These are phyloP conservation scores for Tephrocybe sp. DNA, from an alignment of 768 basidiomycete genomes.

Conservation along the genomic window DNA sequence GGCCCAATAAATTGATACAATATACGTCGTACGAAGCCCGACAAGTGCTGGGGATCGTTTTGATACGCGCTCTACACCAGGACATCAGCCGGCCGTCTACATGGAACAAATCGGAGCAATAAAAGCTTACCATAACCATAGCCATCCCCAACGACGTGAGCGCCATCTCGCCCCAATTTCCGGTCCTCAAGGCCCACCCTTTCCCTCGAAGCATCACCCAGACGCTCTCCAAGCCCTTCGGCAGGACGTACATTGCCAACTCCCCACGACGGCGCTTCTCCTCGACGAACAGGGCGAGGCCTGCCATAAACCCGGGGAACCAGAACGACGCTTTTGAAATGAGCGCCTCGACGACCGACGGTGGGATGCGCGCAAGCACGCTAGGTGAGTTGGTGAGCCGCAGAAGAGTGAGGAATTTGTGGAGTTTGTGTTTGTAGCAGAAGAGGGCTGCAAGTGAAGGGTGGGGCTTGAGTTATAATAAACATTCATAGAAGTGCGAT, in stretches of 20 bases:
- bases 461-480: not conserved
- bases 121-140: constrained; percentile 87
- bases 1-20: constrained; percentile 90
- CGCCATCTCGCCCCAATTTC: constrained; percentile 66
- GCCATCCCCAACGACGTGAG: constrained; percentile 80
- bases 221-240: constrained; percentile 87
- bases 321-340: constrained; percentile 73
- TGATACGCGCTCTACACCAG: constrained; percentile 71
- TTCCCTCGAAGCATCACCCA: constrained; percentile 80
- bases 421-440: constrained; percentile 66
- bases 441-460: constrained; percentile 43
- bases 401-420: constrained; percentile 44
- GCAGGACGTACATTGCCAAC: constrained; percentile 89
- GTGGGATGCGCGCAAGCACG: constrained; percentile 40
- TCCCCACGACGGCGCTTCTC: constrained; percentile 87
- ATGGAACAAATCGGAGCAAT: too few relatives aligned
- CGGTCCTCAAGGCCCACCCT: constrained; percentile 72
- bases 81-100: too few relatives aligned
- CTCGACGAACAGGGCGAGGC: constrained; percentile 82
- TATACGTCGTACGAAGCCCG: constrained; percentile 76
- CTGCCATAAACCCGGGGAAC: constrained; percentile 71
- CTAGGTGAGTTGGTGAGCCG: constrained; percentile 20
- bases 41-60: constrained; percentile 78
- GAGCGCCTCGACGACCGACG: constrained; percentile 52
- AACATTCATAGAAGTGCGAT: constrained; percentile 1